A percentile compares a stretch with the other conserved stretches of the same genome.
These are phyloP conservation scores for Colletotrichum liriopes DNA, from an alignment of 2,329 filamentous ascomycete species.

Conservation along the genomic window DNA sequence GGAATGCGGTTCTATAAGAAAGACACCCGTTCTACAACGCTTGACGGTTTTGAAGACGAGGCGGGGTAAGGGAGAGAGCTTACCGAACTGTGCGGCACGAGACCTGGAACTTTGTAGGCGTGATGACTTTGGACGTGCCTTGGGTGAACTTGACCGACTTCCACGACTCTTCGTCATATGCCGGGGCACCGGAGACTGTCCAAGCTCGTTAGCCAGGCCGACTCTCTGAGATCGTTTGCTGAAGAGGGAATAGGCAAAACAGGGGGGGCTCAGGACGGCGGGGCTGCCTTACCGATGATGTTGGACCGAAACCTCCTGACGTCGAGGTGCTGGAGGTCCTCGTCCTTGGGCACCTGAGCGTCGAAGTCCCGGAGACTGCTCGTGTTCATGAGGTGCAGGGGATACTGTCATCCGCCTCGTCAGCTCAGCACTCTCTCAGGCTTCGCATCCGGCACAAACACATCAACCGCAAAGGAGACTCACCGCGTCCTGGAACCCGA, in stretches of 20 bases:
- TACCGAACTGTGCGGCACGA: constrained; percentile 77
- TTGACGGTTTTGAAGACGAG: not conserved
- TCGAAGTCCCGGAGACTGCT: constrained; percentile 75
- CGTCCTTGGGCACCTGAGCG: constrained; percentile 67
- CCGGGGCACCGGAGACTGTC: constrained; percentile 72
- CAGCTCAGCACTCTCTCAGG: not conserved
- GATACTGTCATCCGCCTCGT: constrained; percentile 66
- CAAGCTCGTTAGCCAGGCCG: not conserved
- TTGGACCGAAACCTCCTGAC: constrained; percentile 80
- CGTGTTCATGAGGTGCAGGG: constrained; percentile 78
- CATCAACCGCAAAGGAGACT: constrained; percentile 49
- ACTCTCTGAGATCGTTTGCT: no score
- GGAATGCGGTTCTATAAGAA: not conserved
- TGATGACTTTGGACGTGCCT: constrained; percentile 63
- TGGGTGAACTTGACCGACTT: constrained; percentile 70
- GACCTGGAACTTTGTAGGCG: constrained; percentile 64
- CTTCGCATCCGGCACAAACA: not conserved
- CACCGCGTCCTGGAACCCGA: constrained; percentile 81
- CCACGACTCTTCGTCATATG: constrained; percentile 82
- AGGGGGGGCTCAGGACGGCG: not conserved
- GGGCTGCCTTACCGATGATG: constrained; percentile 69
- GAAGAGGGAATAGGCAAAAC: not conserved
- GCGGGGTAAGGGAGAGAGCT: constrained; percentile 44
- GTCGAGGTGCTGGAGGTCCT: constrained; percentile 67
- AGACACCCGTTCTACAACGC: not conserved